These are phyloP conservation scores for Hymenotorrendiella dingleyae DNA, from an alignment of 2,329 filamentous ascomycete species.

Conservation along the genomic window DNA sequence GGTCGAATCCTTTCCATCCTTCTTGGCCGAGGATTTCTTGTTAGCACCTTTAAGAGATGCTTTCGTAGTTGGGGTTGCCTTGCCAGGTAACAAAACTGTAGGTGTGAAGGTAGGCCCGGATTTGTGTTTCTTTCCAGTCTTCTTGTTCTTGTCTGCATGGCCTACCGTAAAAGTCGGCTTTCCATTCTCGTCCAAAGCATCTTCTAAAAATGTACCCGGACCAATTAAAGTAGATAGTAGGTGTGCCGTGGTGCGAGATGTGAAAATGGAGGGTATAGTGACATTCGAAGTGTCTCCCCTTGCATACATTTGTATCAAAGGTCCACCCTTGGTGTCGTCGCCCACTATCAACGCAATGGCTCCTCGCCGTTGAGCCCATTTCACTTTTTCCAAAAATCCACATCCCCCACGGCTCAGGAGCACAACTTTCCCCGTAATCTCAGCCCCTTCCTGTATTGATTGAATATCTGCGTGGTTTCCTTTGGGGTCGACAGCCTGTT, in stretches of 20 bases:
- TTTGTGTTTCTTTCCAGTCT: slow-evolving; percentile 24
- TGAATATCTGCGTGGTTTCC: slow-evolving; percentile 76
- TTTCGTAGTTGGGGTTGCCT: slow-evolving; percentile 26
- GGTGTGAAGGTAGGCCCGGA: slow-evolving; percentile 27
- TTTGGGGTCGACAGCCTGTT: slow-evolving; percentile 19
- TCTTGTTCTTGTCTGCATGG: slow-evolving; percentile 30
- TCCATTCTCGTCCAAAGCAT: slow-evolving; percentile 54
- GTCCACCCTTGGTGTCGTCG: slow-evolving; percentile 83
- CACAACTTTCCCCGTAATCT: slow-evolving; percentile 90
- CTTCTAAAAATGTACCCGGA: slow-evolving; percentile 56
- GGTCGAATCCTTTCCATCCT: slow-evolving; percentile 16
- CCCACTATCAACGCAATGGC: slow-evolving; percentile 88
- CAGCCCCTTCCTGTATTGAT: slow-evolving; percentile 82
- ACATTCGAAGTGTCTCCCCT: slow-evolving; percentile 92
- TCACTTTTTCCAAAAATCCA: slow-evolving; percentile 93
- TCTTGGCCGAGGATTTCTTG: slow-evolving; percentile 26
- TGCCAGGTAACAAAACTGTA: slow-evolving; percentile 22
- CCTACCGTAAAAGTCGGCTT: slow-evolving; percentile 50
- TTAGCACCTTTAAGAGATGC: slow-evolving; percentile 22
- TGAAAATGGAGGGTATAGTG: slow-evolving; percentile 90
- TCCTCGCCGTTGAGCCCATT: slow-evolving; percentile 90
- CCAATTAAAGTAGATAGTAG: slow-evolving; percentile 83
- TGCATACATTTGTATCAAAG: slow-evolving; percentile 97
- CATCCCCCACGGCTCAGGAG: slow-evolving; percentile 88
- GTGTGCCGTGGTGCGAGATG: slow-evolving; percentile 89